Evolutionary conservation across 106 monocot species (phyloP), one percentile per base, ranked within the genome.

Genomic region (Platanthera guangdongensis): DNA sequence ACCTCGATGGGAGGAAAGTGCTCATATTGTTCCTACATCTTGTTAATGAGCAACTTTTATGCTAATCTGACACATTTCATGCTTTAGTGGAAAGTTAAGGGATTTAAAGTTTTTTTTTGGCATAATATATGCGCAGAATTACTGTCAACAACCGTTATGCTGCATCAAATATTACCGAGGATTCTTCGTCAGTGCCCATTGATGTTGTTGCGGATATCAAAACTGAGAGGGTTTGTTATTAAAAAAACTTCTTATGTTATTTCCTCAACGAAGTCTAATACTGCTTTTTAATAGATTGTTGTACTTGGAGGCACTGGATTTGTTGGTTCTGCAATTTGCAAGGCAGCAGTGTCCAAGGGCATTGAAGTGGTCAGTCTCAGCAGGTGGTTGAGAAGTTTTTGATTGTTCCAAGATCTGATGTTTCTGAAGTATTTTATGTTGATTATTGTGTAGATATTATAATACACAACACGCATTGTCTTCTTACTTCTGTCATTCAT

Each of bases 271-370:
- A 59, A 19, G 73, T 71, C 52, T 63, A 30, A 19, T 28, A 2
- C 51, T 51, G 21, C 5, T 62, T 60, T 70, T 28, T 63, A 15
- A 51, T 75, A 97, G 97, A 82, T 97, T 86, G 91, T 97, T 76
- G 93, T 97, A 46, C 83, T 97, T 74, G 96, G 96, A 69, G 97
- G 93, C 59, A 91, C 80, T 76, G 96, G 96, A 60, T 97, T 93
- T 82, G 97, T 97, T 78, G 97, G 97, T 69, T 83, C 89, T 76
- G 89, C 97, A 46, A 97, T 97, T 74, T 97, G 97, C 83, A 97
- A 97, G 83, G 93, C 97, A 78, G 97, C 93, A 78, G 85, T 90
- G 51, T 91, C 89, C 39, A 97, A 88, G 80, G 97, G 93, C 75
- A 94, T 97, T n/a, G 91, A 97, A 78, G 93, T 91, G 63, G 93